A percentile compares a stretch with the other conserved stretches of the same genome.
Evolutionary conservation across 1,284 basidiomycete genomes (phyloP).

Genomic region (Porogramme epimiltina): DNA sequence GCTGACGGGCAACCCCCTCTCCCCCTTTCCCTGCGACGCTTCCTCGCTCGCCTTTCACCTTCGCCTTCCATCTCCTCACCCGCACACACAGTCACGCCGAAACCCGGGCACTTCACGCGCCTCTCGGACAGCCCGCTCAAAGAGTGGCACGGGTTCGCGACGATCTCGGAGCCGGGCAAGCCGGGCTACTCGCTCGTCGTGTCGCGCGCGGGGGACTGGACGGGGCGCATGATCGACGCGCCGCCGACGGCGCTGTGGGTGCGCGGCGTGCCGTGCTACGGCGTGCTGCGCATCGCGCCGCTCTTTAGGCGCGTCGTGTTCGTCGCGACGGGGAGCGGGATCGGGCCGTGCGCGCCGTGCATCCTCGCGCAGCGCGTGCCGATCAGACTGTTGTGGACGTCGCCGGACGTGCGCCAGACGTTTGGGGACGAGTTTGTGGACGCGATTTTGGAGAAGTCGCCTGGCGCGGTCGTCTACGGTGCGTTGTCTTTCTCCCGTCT

Average conservation of each 20-base stretch:
- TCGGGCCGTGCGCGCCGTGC: slow-evolving; percentile 59
- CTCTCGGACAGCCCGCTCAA: slow-evolving; percentile 54
- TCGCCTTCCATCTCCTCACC: background rate
- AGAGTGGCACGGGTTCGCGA: slow-evolving; percentile 67
- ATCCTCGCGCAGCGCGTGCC: slow-evolving; percentile 54
- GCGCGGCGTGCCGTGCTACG: slow-evolving; percentile 58
- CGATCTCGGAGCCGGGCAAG: slow-evolving; percentile 51
- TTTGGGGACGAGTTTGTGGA: slow-evolving; percentile 62
- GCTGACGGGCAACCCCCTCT: background rate
- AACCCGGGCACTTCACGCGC: slow-evolving; percentile 55
- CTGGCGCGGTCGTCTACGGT: slow-evolving; percentile 60
- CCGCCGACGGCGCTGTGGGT: slow-evolving; percentile 59
- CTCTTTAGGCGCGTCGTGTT: slow-evolving; percentile 61
- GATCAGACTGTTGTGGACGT: slow-evolving; percentile 60
- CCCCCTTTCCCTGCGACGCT: too few species aligned
- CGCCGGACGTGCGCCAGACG: slow-evolving; percentile 58
- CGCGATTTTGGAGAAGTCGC: slow-evolving; percentile 52
- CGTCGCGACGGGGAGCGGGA: slow-evolving; percentile 64
- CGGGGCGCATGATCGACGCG: slow-evolving; percentile 48
- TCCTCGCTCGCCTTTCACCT: background rate
- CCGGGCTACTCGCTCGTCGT: slow-evolving; percentile 60
- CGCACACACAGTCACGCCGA: slow-evolving; percentile 40
- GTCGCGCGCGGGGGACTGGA: slow-evolving; percentile 65
- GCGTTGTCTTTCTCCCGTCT: slow-evolving; percentile 14
- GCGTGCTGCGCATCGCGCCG: slow-evolving; percentile 57